A percentile compares a stretch with the other conserved stretches of the same genome.
These are phyloP conservation scores for Tetraselmis chui DNA, from an alignment of 139 green algal genomes.

Conservation along the genomic window DNA sequence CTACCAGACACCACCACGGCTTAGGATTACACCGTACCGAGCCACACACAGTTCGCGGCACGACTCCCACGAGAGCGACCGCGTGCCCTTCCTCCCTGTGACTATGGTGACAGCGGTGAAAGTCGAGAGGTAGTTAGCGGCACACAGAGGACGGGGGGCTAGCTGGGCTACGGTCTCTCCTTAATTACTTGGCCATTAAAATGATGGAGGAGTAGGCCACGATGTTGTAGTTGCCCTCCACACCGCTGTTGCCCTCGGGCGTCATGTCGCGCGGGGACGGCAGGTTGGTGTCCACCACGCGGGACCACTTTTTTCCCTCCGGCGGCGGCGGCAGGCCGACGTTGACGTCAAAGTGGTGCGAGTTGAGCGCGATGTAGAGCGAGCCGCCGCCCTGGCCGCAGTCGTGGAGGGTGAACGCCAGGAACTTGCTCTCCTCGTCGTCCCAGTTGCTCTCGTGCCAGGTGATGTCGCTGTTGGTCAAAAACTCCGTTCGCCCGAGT, in stretches of 20 bases:
- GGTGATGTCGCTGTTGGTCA: slow-evolving; percentile 72
- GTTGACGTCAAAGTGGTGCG: slow-evolving; percentile 67
- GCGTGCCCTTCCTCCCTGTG: too few species aligned
- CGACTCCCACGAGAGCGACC: too few species aligned
- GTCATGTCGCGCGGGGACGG: slow-evolving; percentile 79
- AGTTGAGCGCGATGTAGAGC: slow-evolving; percentile 91
- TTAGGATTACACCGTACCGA: too few species aligned
- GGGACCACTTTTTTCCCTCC: slow-evolving; percentile 62
- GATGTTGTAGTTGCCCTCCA: slow-evolving; percentile 43
- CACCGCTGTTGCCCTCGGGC: slow-evolving; percentile 64
- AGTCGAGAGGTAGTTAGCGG: too few species aligned
- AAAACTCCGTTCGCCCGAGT: slow-evolving; percentile 71
- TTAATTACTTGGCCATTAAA: slow-evolving; percentile 53
- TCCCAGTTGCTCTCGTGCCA: slow-evolving; percentile 97
- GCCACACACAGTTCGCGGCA: too few species aligned
- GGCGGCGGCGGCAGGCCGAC: slow-evolving; percentile 52
- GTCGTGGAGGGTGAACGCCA: slow-evolving; percentile 92
- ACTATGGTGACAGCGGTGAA: too few species aligned
- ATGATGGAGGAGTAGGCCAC: slow-evolving; percentile 63
- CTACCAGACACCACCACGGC: too few species aligned
- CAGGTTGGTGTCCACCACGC: slow-evolving; percentile 94
- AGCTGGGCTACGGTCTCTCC: background rate
- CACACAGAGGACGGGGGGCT: too few species aligned
- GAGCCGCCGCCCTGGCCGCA: slow-evolving; percentile 47
- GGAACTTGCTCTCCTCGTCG: slow-evolving; percentile 82